A percentile compares a stretch with the other conserved stretches of the same genome.
phyloP scores from a whole-genome alignment of 2,329 filamentous ascomycete genomes.

The Talaromyces atroroseus region DNA sequence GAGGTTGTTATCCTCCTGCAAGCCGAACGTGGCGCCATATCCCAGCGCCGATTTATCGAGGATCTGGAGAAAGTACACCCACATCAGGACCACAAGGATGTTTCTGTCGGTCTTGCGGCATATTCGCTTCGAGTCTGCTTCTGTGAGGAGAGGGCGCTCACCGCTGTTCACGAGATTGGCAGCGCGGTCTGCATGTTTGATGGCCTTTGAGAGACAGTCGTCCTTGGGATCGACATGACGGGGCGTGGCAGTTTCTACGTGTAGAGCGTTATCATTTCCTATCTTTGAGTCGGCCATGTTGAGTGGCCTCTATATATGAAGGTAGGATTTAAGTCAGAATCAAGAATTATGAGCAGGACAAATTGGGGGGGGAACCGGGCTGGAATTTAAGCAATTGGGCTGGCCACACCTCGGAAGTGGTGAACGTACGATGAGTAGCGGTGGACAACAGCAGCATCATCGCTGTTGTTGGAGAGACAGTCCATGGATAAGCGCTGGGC shows the following conservation, averaged over 20 bases:
- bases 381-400: too few relatives aligned
- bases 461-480: too few relatives aligned
- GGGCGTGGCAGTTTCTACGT: neutral
- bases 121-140: slow-evolving; percentile 48
- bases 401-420: too few relatives aligned
- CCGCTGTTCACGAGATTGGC: slow-evolving; percentile 4
- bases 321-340: neutral
- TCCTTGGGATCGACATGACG: neutral
- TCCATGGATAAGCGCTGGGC: too few relatives aligned
- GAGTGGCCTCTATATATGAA: neutral
- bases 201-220: neutral
- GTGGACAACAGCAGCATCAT: too few relatives aligned
- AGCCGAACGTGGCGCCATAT: slow-evolving; percentile 53
- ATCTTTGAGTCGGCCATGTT: slow-evolving; percentile 2
- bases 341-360: too few relatives aligned
- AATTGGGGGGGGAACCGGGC: too few relatives aligned
- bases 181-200: slow-evolving; percentile 12
- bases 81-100: slow-evolving; percentile 47
- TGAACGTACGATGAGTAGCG: too few relatives aligned
- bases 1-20: slow-evolving; percentile 47
- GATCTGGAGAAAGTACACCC: slow-evolving; percentile 46
- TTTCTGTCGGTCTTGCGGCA: slow-evolving; percentile 56
- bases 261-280: neutral
- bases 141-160: slow-evolving; percentile 21
- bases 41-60: slow-evolving; percentile 57